Evolutionary conservation across 495 filamentous ascomycete genomes (phyloP).

Genomic region (Bacidia gigantensis): DNA sequence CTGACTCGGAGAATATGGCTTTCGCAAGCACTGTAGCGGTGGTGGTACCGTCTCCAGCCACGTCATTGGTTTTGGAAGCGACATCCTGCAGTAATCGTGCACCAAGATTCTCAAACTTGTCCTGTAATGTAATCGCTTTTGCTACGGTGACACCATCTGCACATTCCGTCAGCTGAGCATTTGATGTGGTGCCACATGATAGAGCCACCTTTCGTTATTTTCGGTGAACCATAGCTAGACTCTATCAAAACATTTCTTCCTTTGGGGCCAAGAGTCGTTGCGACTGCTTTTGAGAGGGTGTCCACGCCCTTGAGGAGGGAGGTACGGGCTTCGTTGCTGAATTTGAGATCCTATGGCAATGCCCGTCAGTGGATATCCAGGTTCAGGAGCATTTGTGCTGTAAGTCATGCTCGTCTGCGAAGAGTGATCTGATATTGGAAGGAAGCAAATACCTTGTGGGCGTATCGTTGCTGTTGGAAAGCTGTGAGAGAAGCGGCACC

Average conservation of each 20-base stretch:
- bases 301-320: constrained; percentile 87
- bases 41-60: constrained; percentile 95
- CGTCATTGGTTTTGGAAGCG: constrained; percentile 97
- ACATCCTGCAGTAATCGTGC: constrained; percentile 94
- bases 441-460: constrained; percentile 71
- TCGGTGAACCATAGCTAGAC: constrained; percentile 92
- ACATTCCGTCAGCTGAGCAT: constrained; percentile 21
- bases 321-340: constrained; percentile 88
- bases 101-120: constrained; percentile 99
- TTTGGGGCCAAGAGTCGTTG: constrained; percentile 94
- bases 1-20: constrained; percentile 98
- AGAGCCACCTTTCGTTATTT: constrained; percentile 91
- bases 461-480: constrained; percentile 77
- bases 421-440: constrained; percentile 2
- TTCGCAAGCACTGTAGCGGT: constrained; percentile 94
- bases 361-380: too few relatives aligned
- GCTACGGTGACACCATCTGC: constrained; percentile 91
- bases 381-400: neutral
- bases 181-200: neutral
- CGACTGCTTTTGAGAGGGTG: constrained; percentile 89
- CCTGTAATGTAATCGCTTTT: constrained; percentile 81
- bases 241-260: constrained; percentile 97
- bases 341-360: constrained; percentile 92
- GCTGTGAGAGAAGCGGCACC: constrained; percentile 37
- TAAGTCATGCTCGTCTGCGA: constrained; percentile 6